Evolutionary conservation across 2,329 filamentous ascomycete genomes (phyloP), one percentile per base, ranked within the genome.

Genomic region (Nemania serpens): DNA sequence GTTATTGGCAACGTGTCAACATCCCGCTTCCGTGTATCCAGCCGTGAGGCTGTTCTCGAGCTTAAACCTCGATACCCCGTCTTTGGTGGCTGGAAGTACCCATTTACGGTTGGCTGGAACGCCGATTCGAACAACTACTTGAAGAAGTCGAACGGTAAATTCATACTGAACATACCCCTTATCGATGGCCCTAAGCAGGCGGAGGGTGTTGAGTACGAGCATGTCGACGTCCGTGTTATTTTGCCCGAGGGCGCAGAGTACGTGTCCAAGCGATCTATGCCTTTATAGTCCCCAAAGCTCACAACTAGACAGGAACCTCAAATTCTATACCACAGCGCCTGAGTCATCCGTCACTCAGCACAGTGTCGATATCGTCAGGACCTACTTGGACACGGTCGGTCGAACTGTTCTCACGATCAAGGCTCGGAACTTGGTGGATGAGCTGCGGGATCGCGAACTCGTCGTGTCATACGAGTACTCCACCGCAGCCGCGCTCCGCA

Each of bases 1-100:
- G 91, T 92, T 70, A 96, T 99, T 72, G 95, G 95, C 68, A 99
- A 99, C 73, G 93, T 99, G 33, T 96, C 93, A 29, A 99, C 95
- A 0, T 97, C 93, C 58, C 86, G 85, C 64, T 99, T 96, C 84
- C 85, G 93, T 64, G 87, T 82, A 68, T 91, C 86, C 74, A 85
- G 84, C 74, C 87, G 90, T 20, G 91, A 94, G 76, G 89, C 91
- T n/a, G 80, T 89, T 43, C 84, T 99, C 29, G 93, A 97, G 76
- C 83, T 97, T 65, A 95, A 93, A 82, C 95, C 95, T 18, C 87
- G 95, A 54, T 99, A 96, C 76, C 95, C 95, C n/a, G 76, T 99
- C 22, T 99, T 97, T 71, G 95, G 95, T 62, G 93, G 91, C 62
- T 99, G 95, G 95, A 97, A 96, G 77, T 98, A 97, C 78, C 95